phyloP scores from a whole-genome alignment of 371 early-diverging fungal genomes.

The Fennellomyces sp. region DNA sequence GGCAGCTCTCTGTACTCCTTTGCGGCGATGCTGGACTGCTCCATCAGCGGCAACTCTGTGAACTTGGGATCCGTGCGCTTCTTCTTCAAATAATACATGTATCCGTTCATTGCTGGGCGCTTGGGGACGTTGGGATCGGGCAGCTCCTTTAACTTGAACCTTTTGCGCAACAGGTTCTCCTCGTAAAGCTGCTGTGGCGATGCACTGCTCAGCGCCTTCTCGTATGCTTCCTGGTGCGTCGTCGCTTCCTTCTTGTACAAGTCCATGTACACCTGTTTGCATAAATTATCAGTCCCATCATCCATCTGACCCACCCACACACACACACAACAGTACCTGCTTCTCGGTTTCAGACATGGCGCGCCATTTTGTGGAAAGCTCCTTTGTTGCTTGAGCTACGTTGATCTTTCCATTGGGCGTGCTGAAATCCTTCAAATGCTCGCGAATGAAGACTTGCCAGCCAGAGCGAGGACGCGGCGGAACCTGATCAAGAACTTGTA shows the following conservation, averaged over 20 bases:
- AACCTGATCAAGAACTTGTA: slow-evolving; percentile 36
- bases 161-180: slow-evolving; percentile 53
- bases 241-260: slow-evolving; percentile 28
- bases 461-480: slow-evolving; percentile 52
- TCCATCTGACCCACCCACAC: not conserved
- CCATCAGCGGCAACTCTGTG: slow-evolving; percentile 17
- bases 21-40: slow-evolving; percentile 35
- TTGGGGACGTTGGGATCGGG: slow-evolving; percentile 69
- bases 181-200: slow-evolving; percentile 50
- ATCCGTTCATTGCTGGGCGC: slow-evolving; percentile 46
- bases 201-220: slow-evolving; percentile 43
- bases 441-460: slow-evolving; percentile 52
- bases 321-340: slow-evolving; percentile 22
- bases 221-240: slow-evolving; percentile 25
- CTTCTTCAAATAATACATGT: slow-evolving; percentile 42
- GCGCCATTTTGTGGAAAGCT: slow-evolving; percentile 29
- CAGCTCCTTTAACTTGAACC: slow-evolving; percentile 47
- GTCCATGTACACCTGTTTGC: slow-evolving; percentile 30
- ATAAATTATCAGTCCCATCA: not conserved
- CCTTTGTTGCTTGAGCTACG: slow-evolving; percentile 22
- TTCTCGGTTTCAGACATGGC: slow-evolving; percentile 30
- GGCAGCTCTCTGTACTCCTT: slow-evolving; percentile 21
- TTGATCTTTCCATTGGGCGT: slow-evolving; percentile 27
- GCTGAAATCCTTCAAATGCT: slow-evolving; percentile 39
- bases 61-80: slow-evolving; percentile 26